Evolutionary conservation across 257 asterid species (phyloP), one percentile per base, ranked within the genome.

Genomic region (Ophiorrhiza pumila): DNA sequence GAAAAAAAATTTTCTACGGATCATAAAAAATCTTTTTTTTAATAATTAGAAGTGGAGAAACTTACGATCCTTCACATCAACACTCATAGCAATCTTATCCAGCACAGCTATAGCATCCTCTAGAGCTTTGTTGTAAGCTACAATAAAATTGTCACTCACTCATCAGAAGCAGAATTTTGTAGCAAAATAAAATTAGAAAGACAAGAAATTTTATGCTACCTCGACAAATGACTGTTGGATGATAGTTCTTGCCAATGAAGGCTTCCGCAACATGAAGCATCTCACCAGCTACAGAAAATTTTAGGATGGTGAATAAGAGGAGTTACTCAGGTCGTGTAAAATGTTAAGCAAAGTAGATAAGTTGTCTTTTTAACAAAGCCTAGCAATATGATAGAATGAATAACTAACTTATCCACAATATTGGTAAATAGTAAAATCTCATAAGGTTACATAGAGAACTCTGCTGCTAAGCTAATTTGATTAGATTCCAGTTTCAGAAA

Each of bases 221-320:
- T 81, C 96, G 85, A 73, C 98, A 95, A 64, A 95, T 92, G 66
- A 92, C 96, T 20, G 98, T 91, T 52, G 98, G 97, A 68, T 94
- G 98, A 82, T 87, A 94, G 62, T 77, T 85, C 83, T 92, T 92
- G 81, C 85, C 98, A 76, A 95, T 95, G 85, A 90, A 95, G 53
- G 97, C 97, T 83, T 95, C 99, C 15, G 98, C 99, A 83, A 94
- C 98, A 75, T 94, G 99, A 71, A 94, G 97, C 99, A 94, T 94
- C 91, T 91, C 99, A 82, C 99, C 99, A 77, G 98, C 99, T 94
- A 58, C 83, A 90, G 43, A 43, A 70, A 13, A 8, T 58, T 14
- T 41, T 7, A 65, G 11, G 0, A 66, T 57, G 22, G 56, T 23
- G 5, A 12, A 65, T 22, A 29, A 68, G 11, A 39, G 35, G 23